Evolutionary conservation across 164 flowering plant genomes (phyloP), one percentile per base, ranked within the genome.

Genomic region (Paratinospora sagittata): DNA sequence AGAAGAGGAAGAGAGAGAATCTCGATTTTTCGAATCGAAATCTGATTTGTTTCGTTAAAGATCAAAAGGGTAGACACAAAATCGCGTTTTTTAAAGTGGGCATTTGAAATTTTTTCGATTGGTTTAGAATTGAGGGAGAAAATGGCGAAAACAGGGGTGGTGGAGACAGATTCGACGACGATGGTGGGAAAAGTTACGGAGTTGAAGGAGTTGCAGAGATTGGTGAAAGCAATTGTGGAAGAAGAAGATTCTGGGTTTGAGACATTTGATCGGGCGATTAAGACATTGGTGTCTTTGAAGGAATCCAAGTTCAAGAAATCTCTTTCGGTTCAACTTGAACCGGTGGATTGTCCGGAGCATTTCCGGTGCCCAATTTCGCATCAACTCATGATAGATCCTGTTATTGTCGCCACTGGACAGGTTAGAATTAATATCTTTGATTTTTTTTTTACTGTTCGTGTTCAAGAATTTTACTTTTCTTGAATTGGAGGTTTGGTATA

Each of bases 331-430:
- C 78, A 73, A 72, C 27, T 74, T 8, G 75, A 37, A 27, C 77
- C 39, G 37, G 10, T 24, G 37, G 2, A 68, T 70, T 70, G 72
- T 67, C 96, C 91, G 7, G 82, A 78, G 7, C 85, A 82, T 65
- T 90, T 86, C 65, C 77, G 74, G 6, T 90, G 96, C 72, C 90
- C 93, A 14, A 75, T 90, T 27, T 90, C 96, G 11, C 80, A 78
- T 24, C 80, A 82, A 70, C 63, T 90, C n/a, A 90, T 90, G 91
- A 82, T 66, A 62, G 91, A 90, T 77, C 96, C 96, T 61, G 93
- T 90, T 14, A 65, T 88, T 66, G 67, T 88, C 17, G 78, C 89
- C 13, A 78, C 89, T 19, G 97, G 97, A 17, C 87, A 87, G 96
- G 97, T 92, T 52, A 30, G 81, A n/a, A 2, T n/a, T n/a, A n/a